These are phyloP conservation scores for Kwoniella dendrophila DNA, from an alignment of 768 basidiomycete genomes.

Conservation along the genomic window DNA sequence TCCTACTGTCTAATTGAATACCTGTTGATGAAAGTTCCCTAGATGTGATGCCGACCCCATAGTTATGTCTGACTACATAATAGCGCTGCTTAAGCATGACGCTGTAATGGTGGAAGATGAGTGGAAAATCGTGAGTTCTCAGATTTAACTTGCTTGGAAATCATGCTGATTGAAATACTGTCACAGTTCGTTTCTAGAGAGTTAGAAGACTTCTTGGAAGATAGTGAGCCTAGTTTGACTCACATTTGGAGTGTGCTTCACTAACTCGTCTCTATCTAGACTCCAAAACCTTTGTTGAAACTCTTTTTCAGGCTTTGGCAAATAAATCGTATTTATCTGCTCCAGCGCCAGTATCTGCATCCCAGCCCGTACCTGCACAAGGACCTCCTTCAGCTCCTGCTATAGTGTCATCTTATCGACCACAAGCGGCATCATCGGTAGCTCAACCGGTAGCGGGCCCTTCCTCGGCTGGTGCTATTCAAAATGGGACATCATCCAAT, in stretches of 20 bases:
- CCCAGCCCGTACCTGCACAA: too few species aligned
- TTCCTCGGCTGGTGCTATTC: constrained; percentile 11
- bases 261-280: constrained; percentile 60
- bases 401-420: constrained; percentile 42
- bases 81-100: constrained; percentile 89
- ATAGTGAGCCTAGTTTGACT: constrained; percentile 61
- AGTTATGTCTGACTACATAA: constrained; percentile 89
- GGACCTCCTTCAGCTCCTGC: constrained; percentile 22
- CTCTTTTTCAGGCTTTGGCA: constrained; percentile 74
- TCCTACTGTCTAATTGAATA: background rate
- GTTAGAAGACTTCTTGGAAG: constrained; percentile 90
- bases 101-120: constrained; percentile 68
- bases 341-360: too few species aligned
- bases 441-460: constrained; percentile 30
- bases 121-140: constrained; percentile 68
- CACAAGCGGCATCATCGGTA: constrained; percentile 16
- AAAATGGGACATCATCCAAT: background rate
- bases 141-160: background rate
- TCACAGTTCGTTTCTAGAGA: constrained; percentile 63
- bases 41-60: constrained; percentile 97
- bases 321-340: constrained; percentile 44
- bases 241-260: background rate
- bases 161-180: constrained; percentile 21
- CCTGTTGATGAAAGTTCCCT: constrained; percentile 11
- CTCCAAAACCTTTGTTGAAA: constrained; percentile 72